Percentiles rank a stretch among this genome's conserved stretches.
Conservation (phyloP, 306 rosid species). For the Cucumis melo region DNA sequence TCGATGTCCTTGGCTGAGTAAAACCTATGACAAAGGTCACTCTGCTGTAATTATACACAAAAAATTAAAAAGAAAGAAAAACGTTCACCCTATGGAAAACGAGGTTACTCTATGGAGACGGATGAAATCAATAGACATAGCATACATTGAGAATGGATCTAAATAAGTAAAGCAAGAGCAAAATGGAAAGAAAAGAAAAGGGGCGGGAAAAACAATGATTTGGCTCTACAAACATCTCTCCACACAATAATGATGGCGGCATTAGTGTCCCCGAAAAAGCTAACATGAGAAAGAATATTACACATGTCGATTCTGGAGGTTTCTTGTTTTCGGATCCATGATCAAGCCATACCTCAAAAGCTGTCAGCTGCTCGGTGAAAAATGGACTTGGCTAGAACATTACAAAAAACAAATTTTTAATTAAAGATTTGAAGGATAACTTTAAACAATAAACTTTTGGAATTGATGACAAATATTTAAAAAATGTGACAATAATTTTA, state of each 20-base stretch:
- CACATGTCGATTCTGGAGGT: slow-evolving; percentile 50
- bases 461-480: background rate
- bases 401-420: background rate
- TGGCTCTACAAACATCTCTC: background rate
- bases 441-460: background rate
- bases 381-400: slow-evolving; percentile 76
- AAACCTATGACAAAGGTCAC: slow-evolving; percentile 48
- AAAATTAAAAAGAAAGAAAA: slow-evolving; percentile 7
- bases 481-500: background rate
- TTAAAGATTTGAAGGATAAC: background rate
- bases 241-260: background rate
- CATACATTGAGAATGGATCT: background rate
- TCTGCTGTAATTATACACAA: slow-evolving; percentile 10
- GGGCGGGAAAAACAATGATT: background rate
- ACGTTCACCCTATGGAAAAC: background rate
- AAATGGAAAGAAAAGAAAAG: background rate
- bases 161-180: background rate
- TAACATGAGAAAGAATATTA: background rate
- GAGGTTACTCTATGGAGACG: background rate
- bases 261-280: background rate
- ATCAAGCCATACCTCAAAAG: slow-evolving; percentile 98
- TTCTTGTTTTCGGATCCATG: slow-evolving; percentile 97
- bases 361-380: slow-evolving; percentile 90
- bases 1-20: slow-evolving; percentile 90
- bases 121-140: background rate